phyloP scores from a whole-genome alignment of 2,329 filamentous ascomycete genomes.

The Aureobasidium sp. region DNA sequence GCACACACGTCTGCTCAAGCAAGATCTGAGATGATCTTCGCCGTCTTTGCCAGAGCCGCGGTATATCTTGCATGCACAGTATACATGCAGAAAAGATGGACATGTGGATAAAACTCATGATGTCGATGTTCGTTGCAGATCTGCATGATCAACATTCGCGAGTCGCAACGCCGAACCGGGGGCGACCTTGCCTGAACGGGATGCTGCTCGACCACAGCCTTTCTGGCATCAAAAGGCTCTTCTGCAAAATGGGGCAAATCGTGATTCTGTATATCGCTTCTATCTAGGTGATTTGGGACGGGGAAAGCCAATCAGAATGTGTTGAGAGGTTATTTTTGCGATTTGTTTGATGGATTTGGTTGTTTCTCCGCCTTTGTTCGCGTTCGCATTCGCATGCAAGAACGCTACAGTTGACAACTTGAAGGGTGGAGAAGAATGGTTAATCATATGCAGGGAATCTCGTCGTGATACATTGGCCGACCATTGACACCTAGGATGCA shows the following conservation, averaged over 20 bases:
- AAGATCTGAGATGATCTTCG: not conserved
- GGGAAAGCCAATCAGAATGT: not conserved
- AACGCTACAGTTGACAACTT: not conserved
- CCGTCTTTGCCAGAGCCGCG: not conserved
- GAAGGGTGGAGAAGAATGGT: not conserved
- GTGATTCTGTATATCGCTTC: not conserved
- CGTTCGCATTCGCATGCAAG: not conserved
- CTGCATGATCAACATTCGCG: not conserved
- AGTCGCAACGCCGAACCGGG: not conserved
- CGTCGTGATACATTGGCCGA: not conserved
- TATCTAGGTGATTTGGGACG: not conserved
- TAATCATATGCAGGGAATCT: not conserved
- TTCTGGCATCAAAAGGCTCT: not conserved
- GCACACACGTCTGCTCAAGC: not conserved
- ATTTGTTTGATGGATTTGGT: not conserved
- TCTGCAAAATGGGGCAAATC: not conserved
- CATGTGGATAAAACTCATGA: not conserved
- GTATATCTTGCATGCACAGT: not conserved
- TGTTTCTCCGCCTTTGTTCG: not conserved
- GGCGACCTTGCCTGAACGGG: not conserved
- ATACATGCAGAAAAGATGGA: not conserved
- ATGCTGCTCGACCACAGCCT: not conserved
- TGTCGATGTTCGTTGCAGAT: conserved; percentile 5
- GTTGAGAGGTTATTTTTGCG: not conserved
- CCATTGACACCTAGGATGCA: not conserved